Percentiles rank a stretch among this genome's conserved stretches.
Evolutionary conservation across 306 rosid species (phyloP).

Genomic region (Dryas drummondii): DNA sequence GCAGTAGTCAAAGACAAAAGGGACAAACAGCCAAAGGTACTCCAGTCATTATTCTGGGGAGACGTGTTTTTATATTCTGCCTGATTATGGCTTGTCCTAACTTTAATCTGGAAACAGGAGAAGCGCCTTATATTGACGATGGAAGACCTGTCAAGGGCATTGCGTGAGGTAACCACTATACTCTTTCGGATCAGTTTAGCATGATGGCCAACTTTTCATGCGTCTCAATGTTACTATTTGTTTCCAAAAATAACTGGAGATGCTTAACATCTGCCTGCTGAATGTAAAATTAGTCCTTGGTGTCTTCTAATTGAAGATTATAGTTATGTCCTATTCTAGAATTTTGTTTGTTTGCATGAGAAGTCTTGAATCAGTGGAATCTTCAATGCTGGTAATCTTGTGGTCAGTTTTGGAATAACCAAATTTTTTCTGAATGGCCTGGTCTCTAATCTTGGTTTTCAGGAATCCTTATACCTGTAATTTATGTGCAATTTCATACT

Average conservation of each 20-base stretch:
- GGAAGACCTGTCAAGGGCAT: constrained; percentile 82
- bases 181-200: not conserved
- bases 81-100: constrained; percentile 19
- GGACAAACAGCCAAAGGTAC: constrained; percentile 93
- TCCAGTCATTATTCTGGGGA: constrained; percentile 1
- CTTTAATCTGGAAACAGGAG: constrained; percentile 54
- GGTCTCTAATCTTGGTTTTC: not conserved
- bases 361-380: not conserved
- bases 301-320: not conserved
- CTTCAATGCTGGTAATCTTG: not conserved
- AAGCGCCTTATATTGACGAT: constrained; percentile 75
- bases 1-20: constrained; percentile 86
- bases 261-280: not conserved
- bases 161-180: constrained; percentile 53
- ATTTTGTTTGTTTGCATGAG: not conserved
- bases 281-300: not conserved
- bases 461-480: not conserved
- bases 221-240: not conserved
- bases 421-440: not conserved
- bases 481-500: not conserved
- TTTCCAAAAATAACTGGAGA: not conserved
- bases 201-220: not conserved
- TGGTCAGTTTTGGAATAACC: not conserved
- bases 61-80: not conserved
- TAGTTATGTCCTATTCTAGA: not conserved